Base-by-base conservation (phyloP, 768 basidiomycete genomes). In the Holtermannia corniformis region DNA sequence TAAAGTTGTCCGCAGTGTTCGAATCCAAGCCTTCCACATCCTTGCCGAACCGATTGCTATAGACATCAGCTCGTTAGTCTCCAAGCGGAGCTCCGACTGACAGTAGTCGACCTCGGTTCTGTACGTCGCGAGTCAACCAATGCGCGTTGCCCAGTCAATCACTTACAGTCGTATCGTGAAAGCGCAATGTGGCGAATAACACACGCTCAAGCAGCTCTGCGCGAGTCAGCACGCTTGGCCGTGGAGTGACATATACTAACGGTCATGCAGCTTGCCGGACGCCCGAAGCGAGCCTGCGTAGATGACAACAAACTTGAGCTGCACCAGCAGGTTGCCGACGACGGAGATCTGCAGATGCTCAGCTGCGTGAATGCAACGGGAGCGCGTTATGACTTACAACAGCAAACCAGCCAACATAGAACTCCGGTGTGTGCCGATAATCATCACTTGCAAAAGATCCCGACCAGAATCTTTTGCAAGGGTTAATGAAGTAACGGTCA, bases 11-110 rank as follows among this genome's bases (percentile, higher is more conserved):
- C 0, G 89, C 80, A 57, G 89, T 78, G 48, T 67, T 81, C 59
- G 86, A 88, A 65, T 92, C 89, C 45, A 92, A 81, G 22, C 84
- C 87, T 83, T 62, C 88, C 51, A 92, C 86, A 66, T 92, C 90
- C 70, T 92, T 92, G 1, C 68, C 70, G 48, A 72, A 72, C 21
- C 72, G 53, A 45, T 72, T 72, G 10, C 32, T 37, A 16, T 7
- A 7, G 32, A n/a, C n/a, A 37, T 37, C 32, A 37, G n/a, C n/a
- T n/a, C n/a, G n/a, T n/a, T n/a, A n/a, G n/a, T n/a, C n/a, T n/a
- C n/a, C n/a, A n/a, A n/a, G n/a, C n/a, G 7, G 10, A 37, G 32
- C 16, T 7, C 7, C 16, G 16, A 37, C 32, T 37, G 10, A 37
- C 40, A 72, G 59, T 13, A 71, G 26, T 45, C 89, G 81, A 4